Conservation (phyloP, 1,284 basidiomycete species). For the Naganishia albida region DNA sequence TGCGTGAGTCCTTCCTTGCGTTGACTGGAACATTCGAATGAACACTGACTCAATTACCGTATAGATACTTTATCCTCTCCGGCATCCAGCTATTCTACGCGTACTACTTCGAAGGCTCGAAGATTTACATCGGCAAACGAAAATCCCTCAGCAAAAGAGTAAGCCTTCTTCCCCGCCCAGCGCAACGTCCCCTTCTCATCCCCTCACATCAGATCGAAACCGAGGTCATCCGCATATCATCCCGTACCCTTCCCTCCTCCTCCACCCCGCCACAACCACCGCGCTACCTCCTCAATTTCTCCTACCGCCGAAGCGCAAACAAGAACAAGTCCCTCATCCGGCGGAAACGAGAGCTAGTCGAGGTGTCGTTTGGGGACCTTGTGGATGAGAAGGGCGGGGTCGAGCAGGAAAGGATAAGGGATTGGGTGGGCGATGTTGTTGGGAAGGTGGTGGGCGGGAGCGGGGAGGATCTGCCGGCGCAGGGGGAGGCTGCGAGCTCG, state of each 20-base stretch:
- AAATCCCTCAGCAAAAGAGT: constrained; percentile 53
- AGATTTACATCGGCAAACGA: constrained; percentile 57
- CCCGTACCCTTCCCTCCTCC: constrained; percentile 25
- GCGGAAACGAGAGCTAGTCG: constrained; percentile 11
- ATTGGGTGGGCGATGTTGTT: constrained; percentile 30
- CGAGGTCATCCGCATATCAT: constrained; percentile 30
- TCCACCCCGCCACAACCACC: constrained; percentile 13
- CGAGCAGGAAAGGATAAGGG: constrained; percentile 29
- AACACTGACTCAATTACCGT: background rate
- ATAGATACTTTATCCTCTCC: constrained; percentile 72
- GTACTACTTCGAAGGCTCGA: constrained; percentile 75
- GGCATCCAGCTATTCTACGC: constrained; percentile 71
- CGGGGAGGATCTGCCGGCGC: background rate
- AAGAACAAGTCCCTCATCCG: constrained; percentile 34
- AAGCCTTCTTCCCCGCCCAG: constrained; percentile 33
- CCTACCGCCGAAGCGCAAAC: constrained; percentile 34
- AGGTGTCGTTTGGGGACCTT: constrained; percentile 20
- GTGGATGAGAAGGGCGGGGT: constrained; percentile 33
- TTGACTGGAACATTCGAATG: background rate
- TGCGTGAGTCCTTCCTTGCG: constrained; percentile 24
- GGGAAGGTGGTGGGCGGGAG: constrained; percentile 13
- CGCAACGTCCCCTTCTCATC: background rate
- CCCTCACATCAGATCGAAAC: constrained; percentile 33
- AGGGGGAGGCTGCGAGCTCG: background rate
- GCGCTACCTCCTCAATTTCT: constrained; percentile 29